Base-by-base conservation (phyloP, 805 yeast genomes). In the Metschnikowia arizonensis region DNA sequence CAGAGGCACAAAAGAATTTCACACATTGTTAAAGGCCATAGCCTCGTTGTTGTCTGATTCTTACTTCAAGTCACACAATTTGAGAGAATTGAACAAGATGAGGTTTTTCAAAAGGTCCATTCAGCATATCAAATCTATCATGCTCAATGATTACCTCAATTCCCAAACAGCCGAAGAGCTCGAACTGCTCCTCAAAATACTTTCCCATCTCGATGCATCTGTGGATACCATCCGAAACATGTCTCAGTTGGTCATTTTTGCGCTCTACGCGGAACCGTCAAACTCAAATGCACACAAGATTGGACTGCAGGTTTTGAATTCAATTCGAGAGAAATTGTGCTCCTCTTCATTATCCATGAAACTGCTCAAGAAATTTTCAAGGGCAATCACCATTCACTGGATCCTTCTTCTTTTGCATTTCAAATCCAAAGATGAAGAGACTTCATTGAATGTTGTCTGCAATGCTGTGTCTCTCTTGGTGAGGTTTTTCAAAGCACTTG, bases 331-430 rank as follows among this genome's bases (percentile, higher is more conserved):
- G 53, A 73, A 49, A n/a, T 45, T 69, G 5, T 69, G 73, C 52
- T 78, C 76, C 31, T 57, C 74, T 23, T 59, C 61, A 9, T 60
- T 69, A 0, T 59, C 72, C 0, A 57, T 68, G 5, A 70, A 68
- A 46, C 63, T 59, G 36, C 63, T 67, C 59, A 76, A 62, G 58
- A 74, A 62, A 54, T 73, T 63, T 54, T 75, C 72, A 1, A 73
- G 81, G 37, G 68, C 83, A 0, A 69, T 86, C 2, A 77, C 87
- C 1, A 71, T 82, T 5, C 84, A 83, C 56, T 82, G 90, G 85
- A 65, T 78, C 2, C 56, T 85, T 8, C 63, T 85, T 9, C 58
- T 85, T 11, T 57, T 85, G 10, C 63, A 77, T 23, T 61, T 52
- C 42, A 69, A 44, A 18, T 33, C 44, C 19, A 37, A 37, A n/a